phyloP scores from a whole-genome alignment of 768 basidiomycete genomes.

The Hemileccinum rubropunctum region DNA sequence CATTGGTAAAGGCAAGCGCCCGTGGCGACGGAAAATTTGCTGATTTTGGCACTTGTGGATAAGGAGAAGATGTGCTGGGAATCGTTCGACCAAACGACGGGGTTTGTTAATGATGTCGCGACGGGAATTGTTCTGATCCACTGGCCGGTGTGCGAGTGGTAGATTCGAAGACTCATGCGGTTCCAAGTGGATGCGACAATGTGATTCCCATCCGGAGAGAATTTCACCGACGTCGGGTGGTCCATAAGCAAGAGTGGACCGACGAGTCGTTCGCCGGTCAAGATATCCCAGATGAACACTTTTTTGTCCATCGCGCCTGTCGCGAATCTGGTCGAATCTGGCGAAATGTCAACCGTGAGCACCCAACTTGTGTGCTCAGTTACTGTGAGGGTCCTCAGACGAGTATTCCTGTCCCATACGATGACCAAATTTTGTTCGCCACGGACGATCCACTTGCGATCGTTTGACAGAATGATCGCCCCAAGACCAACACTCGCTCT shows the following conservation, averaged over 20 bases:
- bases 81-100: neutral
- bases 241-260: slow-evolving; percentile 7
- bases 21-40: neutral
- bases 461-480: neutral
- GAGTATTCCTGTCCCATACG: neutral
- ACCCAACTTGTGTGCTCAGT: neutral
- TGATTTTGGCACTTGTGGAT: neutral
- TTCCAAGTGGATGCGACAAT: neutral
- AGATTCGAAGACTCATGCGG: slow-evolving; percentile 5
- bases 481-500: neutral
- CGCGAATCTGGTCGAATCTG: slow-evolving; percentile 8
- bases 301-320: neutral
- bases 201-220: slow-evolving; percentile 5
- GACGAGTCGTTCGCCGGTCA: slow-evolving; percentile 1
- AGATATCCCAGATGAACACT: slow-evolving; percentile 6
- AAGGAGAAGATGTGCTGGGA: neutral
- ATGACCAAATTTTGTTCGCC: neutral
- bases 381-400: neutral
- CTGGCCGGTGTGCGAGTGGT: neutral
- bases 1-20: neutral
- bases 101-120: neutral
- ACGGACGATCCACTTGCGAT: neutral
- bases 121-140: neutral
- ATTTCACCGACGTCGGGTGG: neutral
- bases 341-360: neutral